These are phyloP conservation scores for Angophora floribunda DNA, from an alignment of 345 rosid species.

Conservation along the genomic window DNA sequence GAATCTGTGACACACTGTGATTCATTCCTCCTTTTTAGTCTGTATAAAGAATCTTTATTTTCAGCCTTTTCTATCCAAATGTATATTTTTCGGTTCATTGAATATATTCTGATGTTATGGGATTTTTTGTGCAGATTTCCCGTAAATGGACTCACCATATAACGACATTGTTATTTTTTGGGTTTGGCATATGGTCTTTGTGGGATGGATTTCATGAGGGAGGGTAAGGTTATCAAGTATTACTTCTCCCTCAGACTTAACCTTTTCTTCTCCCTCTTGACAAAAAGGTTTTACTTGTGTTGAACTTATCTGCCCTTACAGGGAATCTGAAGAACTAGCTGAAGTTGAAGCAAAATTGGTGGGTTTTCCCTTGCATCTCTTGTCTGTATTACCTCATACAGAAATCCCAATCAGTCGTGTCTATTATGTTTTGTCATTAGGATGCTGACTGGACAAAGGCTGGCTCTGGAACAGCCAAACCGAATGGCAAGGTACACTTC, in stretches of 20 bases:
- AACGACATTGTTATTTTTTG: conserved; percentile 72
- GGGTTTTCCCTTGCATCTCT: conserved; percentile 4
- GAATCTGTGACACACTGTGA: not conserved
- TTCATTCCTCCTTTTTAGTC: not conserved
- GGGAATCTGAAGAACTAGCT: conserved; percentile 72
- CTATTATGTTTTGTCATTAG: conserved; percentile 14
- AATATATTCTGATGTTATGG: not conserved
- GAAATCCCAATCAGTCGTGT: not conserved
- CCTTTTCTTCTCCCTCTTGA: not conserved
- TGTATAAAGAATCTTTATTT: not conserved
- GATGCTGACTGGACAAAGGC: conserved; percentile 69
- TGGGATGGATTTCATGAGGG: conserved; percentile 70
- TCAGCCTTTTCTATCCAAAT: not conserved
- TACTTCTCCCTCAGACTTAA: not conserved
- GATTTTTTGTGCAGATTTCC: conserved; percentile 51
- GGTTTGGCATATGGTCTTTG: conserved; percentile 80
- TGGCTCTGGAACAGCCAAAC: conserved; percentile 30
- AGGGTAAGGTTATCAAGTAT: conserved; percentile 31
- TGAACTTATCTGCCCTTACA: conserved; percentile 1
- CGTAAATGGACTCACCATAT: conserved; percentile 87
- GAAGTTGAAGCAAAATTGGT: conserved; percentile 92
- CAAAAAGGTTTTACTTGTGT: not conserved
- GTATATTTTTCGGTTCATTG: not conserved
- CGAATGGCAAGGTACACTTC: conserved; percentile 38
- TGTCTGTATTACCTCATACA: not conserved